Evolutionary conservation across 73 alveolate species (phyloP).

Genomic region (Tetrahymena borealis): DNA sequence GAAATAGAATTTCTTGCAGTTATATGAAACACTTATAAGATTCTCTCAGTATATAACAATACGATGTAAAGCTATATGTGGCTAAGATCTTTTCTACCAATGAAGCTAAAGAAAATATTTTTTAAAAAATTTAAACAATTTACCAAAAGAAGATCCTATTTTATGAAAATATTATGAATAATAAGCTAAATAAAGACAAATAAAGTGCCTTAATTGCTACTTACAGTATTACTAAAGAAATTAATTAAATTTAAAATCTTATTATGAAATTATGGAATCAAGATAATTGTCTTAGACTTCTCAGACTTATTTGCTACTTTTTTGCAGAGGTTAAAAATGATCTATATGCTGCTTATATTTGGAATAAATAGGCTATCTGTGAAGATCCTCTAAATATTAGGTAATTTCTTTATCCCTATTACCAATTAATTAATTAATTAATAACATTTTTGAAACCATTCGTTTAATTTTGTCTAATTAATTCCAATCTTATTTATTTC

Average conservation of each 20-base stretch:
- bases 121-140: neutral
- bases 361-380: neutral
- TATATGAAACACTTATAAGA: neutral
- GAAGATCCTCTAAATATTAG: neutral
- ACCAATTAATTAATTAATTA: too few species aligned
- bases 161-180: neutral
- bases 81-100: neutral
- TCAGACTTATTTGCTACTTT: neutral
- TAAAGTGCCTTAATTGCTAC: neutral
- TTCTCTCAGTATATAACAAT: neutral
- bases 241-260: neutral
- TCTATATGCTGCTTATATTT: neutral
- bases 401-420: too few species aligned
- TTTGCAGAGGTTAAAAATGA: neutral
- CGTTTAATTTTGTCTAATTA: too few species aligned
- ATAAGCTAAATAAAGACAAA: neutral
- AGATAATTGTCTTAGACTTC: neutral
- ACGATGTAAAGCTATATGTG: neutral
- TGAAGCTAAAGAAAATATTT: neutral
- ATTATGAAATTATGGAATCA: neutral
- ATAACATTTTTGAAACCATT: too few species aligned
- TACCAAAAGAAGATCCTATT: neutral
- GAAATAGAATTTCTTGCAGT: neutral
- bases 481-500: too few species aligned
- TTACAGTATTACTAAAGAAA: neutral